Conservation (phyloP, 495 filamentous ascomycete genomes). For the Daldinia vernicosa region DNA sequence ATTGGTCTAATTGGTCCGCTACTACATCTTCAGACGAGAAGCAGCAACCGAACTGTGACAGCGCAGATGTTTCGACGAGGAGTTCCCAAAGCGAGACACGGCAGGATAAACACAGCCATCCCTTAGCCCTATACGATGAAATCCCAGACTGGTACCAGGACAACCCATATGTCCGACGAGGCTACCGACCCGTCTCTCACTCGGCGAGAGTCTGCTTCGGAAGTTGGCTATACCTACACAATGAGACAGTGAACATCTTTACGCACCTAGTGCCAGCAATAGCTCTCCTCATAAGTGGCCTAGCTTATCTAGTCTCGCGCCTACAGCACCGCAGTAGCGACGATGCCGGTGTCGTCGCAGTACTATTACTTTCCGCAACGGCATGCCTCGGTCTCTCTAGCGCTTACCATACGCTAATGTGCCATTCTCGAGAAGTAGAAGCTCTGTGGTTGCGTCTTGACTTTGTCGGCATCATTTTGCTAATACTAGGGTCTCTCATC, state of each 20-base stretch:
- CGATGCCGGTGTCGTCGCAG: conserved; percentile 50
- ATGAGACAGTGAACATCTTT: conserved; percentile 86
- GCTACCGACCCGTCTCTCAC: conserved; percentile 74
- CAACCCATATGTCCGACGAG: conserved; percentile 76
- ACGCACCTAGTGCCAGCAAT: conserved; percentile 69
- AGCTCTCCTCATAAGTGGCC: conserved; percentile 36
- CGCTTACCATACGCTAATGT: conserved; percentile 61
- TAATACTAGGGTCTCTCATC: conserved; percentile 58
- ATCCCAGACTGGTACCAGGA: conserved; percentile 76
- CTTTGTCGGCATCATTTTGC: conserved; percentile 57
- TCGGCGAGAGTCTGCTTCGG: conserved; percentile 71
- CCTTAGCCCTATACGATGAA: conserved; percentile 59
- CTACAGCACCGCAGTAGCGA: conserved; percentile 48
- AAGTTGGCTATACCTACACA: conserved; percentile 79
- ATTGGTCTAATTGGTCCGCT: neutral
- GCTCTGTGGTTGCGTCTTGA: conserved; percentile 58
- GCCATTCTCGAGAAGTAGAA: conserved; percentile 54
- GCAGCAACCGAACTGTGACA: conserved; percentile 7
- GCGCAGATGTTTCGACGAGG: conserved; percentile 26
- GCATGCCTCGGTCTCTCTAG: conserved; percentile 55
- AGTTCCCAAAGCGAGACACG: conserved; percentile 36
- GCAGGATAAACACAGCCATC: conserved; percentile 38
- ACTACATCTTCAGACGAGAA: conserved; percentile 23
- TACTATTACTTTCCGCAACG: conserved; percentile 53
- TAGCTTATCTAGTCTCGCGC: conserved; percentile 30